phyloP scores from a whole-genome alignment of 305 asterid genomes.

The Andrographis paniculata region DNA sequence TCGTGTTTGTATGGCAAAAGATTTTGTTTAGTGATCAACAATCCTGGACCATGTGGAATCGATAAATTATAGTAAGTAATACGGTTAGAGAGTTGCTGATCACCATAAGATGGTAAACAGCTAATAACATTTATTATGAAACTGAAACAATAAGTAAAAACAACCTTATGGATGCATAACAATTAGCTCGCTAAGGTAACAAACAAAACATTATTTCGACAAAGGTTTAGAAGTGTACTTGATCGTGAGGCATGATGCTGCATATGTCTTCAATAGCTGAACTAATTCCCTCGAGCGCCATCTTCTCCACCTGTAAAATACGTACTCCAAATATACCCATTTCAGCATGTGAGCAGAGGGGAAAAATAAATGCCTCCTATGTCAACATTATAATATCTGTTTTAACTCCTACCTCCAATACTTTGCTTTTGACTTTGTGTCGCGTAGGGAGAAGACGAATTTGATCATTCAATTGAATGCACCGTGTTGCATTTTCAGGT shows the following conservation, averaged over 20 bases:
- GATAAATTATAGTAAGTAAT: neutral
- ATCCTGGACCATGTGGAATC: conserved; percentile 11
- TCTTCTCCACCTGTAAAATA: conserved; percentile 66
- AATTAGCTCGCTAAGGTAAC: too few species aligned
- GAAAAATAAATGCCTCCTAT: neutral
- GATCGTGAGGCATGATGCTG: conserved; percentile 32
- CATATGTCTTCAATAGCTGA: conserved; percentile 61
- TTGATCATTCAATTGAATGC: conserved; percentile 69
- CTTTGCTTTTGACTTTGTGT: conserved; percentile 71
- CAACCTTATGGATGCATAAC: neutral
- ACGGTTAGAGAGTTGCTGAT: too few species aligned
- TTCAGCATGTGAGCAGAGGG: neutral
- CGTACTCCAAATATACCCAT: conserved; percentile 3
- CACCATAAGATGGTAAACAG: too few species aligned
- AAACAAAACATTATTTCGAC: conserved; percentile 3
- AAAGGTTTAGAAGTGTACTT: conserved; percentile 25
- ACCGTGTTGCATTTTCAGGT: conserved; percentile 76
- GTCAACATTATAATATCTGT: neutral
- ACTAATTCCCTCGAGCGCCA: conserved; percentile 59
- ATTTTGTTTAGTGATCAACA: conserved; percentile 6
- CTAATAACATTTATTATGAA: too few species aligned
- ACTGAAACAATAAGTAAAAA: neutral
- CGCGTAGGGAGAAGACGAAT: conserved; percentile 68
- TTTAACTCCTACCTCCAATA: conserved; percentile 48
- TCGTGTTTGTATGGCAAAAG: conserved; percentile 4